These are phyloP conservation scores for Malassezia brasiliensis DNA, from an alignment of 1,284 basidiomycete species.

Conservation along the genomic window DNA sequence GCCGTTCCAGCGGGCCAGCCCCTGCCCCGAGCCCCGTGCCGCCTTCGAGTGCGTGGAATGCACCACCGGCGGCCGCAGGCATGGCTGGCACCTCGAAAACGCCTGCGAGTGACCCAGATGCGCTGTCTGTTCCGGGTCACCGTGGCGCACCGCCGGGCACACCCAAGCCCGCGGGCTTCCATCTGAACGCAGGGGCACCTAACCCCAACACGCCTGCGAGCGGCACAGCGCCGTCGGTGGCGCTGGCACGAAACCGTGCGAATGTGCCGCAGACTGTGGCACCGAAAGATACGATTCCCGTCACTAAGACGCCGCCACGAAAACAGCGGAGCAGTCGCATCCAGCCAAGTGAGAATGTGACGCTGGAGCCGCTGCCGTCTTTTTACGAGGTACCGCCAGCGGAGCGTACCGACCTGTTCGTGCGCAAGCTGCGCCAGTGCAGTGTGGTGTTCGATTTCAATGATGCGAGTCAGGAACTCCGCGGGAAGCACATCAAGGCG, in stretches of 20 bases:
- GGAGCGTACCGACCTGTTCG: constrained; percentile 81
- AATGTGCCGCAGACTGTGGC: constrained; percentile 17
- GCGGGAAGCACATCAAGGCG: constrained; percentile 97
- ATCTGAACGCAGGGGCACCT: background rate
- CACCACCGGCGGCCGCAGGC: background rate
- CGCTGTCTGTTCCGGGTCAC: background rate
- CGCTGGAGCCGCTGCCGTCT: constrained; percentile 86
- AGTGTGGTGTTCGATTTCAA: constrained; percentile 98
- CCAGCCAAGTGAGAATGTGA: constrained; percentile 87
- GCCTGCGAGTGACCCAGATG: background rate
- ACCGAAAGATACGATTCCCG: constrained; percentile 45
- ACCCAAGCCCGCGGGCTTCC: background rate
- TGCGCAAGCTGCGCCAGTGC: constrained; percentile 91
- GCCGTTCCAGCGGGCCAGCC: background rate
- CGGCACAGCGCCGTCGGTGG: constrained; percentile 5
- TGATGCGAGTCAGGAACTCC: constrained; percentile 86
- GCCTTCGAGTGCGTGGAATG: background rate
- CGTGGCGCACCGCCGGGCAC: background rate
- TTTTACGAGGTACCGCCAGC: constrained; percentile 84
- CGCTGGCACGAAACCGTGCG: constrained; percentile 23
- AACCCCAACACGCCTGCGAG: background rate
- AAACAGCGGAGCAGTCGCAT: constrained; percentile 58
- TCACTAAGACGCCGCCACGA: constrained; percentile 43
- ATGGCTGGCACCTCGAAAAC: background rate
- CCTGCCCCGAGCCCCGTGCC: background rate